These are phyloP conservation scores for Komagataella pastoris DNA, from an alignment of 805 yeast species.

Conservation along the genomic window DNA sequence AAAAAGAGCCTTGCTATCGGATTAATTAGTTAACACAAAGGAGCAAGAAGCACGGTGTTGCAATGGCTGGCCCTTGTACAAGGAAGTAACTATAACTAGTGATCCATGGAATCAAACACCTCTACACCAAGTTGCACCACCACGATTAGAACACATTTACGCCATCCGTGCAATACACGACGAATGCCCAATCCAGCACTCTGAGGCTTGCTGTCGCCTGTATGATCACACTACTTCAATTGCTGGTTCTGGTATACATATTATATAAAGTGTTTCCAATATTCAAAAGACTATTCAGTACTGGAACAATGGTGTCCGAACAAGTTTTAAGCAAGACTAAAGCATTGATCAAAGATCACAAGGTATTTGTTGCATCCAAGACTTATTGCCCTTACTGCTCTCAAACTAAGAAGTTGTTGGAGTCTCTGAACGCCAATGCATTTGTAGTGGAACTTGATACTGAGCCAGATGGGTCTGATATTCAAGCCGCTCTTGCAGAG, in stretches of 20 bases:
- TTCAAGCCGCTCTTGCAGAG: slow-evolving; percentile 66
- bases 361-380: slow-evolving; percentile 73
- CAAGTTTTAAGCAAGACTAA: slow-evolving; percentile 46
- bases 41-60: too few relatives aligned
- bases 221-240: not conserved
- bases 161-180: not conserved
- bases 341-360: slow-evolving; percentile 46
- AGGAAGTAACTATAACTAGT: too few relatives aligned
- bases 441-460: slow-evolving; percentile 39
- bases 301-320: slow-evolving; percentile 40
- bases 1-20: too few relatives aligned
- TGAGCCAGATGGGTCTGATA: slow-evolving; percentile 57
- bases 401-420: slow-evolving; percentile 32
- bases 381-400: slow-evolving; percentile 58
- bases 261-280: slow-evolving; percentile 16
- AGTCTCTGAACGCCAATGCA: slow-evolving; percentile 28
- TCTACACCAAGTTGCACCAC: not conserved
- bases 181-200: not conserved
- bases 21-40: too few relatives aligned
- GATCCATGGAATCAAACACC: not conserved
- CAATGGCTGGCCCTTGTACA: too few relatives aligned
- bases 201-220: not conserved
- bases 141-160: not conserved
- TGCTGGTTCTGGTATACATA: slow-evolving; percentile 1
- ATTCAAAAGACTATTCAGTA: slow-evolving; percentile 14